These are phyloP conservation scores for Fistulinella cinereoalba DNA, from an alignment of 1,284 basidiomycete genomes.

Conservation along the genomic window DNA sequence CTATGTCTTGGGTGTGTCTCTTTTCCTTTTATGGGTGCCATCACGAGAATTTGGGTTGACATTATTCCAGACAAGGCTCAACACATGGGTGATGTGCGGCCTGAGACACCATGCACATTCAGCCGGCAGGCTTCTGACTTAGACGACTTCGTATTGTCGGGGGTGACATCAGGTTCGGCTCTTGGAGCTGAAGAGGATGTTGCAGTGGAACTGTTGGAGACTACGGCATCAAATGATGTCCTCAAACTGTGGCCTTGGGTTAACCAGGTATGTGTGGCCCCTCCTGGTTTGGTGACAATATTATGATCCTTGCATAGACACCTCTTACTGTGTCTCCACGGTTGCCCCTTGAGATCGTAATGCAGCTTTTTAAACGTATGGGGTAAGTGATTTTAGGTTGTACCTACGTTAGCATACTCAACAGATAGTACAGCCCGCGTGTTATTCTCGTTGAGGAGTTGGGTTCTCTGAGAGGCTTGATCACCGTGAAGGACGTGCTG, in stretches of 20 bases:
- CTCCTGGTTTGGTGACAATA: background rate
- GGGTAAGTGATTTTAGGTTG: conserved; percentile 71
- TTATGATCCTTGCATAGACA: conserved; percentile 68
- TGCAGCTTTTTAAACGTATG: conserved; percentile 94
- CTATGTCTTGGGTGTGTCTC: conserved; percentile 73
- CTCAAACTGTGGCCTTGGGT: conserved; percentile 90
- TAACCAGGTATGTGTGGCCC: conserved; percentile 64
- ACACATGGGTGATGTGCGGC: conserved; percentile 56
- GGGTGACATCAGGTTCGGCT: conserved; percentile 49
- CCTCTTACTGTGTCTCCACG: conserved; percentile 92
- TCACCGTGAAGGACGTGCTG: conserved; percentile 96
- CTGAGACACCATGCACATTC: conserved; percentile 74
- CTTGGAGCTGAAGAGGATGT: conserved; percentile 68
- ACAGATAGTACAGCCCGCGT: conserved; percentile 82
- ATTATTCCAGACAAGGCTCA: conserved; percentile 62
- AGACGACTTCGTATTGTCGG: conserved; percentile 47
- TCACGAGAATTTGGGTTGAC: background rate
- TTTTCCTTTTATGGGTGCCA: background rate
- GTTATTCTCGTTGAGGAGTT: conserved; percentile 90
- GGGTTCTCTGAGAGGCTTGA: conserved; percentile 80
- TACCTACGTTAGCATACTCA: no score
- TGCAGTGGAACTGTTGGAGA: conserved; percentile 58
- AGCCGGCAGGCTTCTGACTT: conserved; percentile 44
- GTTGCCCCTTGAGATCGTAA: conserved; percentile 92
- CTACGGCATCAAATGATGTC: conserved; percentile 51